Conservation (phyloP, 192 early-diverging fungal species). For the Backusella sp. region DNA sequence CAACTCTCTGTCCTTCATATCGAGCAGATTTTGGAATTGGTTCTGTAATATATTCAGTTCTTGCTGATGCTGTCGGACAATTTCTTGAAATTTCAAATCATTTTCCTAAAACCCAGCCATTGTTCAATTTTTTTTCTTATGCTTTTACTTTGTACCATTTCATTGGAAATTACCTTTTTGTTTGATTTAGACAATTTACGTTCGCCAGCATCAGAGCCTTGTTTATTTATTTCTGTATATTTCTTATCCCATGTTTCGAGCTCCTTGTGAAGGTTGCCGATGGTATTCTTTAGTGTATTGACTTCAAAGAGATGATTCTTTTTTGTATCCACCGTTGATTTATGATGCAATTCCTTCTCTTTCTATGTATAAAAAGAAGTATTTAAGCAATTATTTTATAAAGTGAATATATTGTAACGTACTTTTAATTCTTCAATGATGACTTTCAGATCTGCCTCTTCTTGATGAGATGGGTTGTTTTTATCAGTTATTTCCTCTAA, state of each 20-base stretch:
- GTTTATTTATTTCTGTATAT: not conserved
- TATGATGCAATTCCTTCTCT: not conserved
- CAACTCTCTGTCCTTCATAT: slow-evolving; percentile 22
- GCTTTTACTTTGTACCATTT: too few species aligned
- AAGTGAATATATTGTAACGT: not conserved
- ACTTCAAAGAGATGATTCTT: not conserved
- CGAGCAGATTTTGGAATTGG: slow-evolving; percentile 26
- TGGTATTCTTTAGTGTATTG: not conserved
- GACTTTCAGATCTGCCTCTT: not conserved
- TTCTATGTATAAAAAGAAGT: not conserved
- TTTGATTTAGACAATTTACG: not conserved
- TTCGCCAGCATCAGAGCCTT: not conserved
- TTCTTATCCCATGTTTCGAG: not conserved
- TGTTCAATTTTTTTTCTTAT: too few species aligned
- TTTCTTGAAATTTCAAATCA: slow-evolving; percentile 14
- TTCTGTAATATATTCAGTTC: slow-evolving; percentile 24
- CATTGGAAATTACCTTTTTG: not conserved
- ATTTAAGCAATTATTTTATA: not conserved
- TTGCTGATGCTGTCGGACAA: slow-evolving; percentile 27
- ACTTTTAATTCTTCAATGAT: not conserved
- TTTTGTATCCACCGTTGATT: not conserved
- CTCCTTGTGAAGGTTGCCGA: not conserved
- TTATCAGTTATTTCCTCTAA: not conserved
- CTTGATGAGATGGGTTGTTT: not conserved
- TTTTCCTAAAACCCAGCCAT: not conserved